phyloP scores from a whole-genome alignment of 106 monocot genomes.

The Amphibolis antarctica region DNA sequence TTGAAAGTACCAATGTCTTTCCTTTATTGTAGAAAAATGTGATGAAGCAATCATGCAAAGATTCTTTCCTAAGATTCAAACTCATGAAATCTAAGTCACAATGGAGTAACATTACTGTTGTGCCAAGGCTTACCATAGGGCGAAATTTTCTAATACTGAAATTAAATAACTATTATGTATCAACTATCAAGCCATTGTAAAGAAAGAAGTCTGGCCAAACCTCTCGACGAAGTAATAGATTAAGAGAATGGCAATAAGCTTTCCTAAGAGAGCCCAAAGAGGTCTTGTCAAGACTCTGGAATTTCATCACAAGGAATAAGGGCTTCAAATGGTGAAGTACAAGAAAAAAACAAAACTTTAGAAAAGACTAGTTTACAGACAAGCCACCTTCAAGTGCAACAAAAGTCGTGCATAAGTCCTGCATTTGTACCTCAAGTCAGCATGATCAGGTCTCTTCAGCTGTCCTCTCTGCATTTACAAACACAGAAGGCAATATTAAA shows the following conservation, averaged over 20 bases:
- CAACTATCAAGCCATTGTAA: neutral
- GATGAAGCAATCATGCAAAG: too few relatives aligned
- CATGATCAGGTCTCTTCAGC: conserved; percentile 97
- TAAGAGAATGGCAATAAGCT: conserved; percentile 95
- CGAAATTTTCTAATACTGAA: too few relatives aligned
- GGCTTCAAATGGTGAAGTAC: conserved; percentile 6
- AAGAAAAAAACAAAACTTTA: neutral
- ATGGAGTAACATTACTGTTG: too few relatives aligned
- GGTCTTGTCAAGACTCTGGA: conserved; percentile 91
- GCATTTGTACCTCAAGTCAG: conserved; percentile 93
- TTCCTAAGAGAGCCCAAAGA: conserved; percentile 86
- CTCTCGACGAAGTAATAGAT: conserved; percentile 90
- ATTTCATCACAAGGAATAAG: conserved; percentile 1
- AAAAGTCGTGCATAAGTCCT: conserved; percentile 96
- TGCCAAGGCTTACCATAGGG: too few relatives aligned
- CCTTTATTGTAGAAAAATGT: too few relatives aligned
- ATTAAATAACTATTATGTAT: neutral
- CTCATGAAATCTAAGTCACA: too few relatives aligned
- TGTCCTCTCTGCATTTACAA: conserved; percentile 62
- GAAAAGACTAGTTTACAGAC: neutral
- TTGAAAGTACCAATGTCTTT: too few relatives aligned
- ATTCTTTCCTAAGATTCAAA: too few relatives aligned
- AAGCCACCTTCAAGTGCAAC: conserved; percentile 82
- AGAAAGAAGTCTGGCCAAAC: conserved; percentile 21
- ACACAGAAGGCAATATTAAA: conserved; percentile 6